These are phyloP conservation scores for Aureoboletus auriporus DNA, from an alignment of 768 basidiomycete genomes.

Conservation along the genomic window DNA sequence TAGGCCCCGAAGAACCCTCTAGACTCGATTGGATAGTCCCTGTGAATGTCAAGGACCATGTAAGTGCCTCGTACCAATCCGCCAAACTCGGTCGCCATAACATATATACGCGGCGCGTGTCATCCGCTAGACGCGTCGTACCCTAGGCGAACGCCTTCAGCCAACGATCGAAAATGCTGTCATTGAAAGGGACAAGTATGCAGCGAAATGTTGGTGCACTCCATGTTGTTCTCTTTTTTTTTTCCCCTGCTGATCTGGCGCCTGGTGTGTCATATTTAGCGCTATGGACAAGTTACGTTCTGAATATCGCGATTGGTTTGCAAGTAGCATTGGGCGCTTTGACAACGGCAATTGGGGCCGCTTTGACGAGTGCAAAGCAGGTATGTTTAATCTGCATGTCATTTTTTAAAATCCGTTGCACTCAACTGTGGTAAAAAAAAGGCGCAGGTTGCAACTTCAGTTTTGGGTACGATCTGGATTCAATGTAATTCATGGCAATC, in stretches of 20 bases:
- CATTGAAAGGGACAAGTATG: slow-evolving; percentile 44
- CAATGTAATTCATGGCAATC: not conserved
- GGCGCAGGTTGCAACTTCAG: slow-evolving; percentile 37
- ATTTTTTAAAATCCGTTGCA: too few species aligned
- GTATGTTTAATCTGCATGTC: slow-evolving; percentile 23
- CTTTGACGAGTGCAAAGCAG: slow-evolving; percentile 36
- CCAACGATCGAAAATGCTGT: slow-evolving; percentile 50
- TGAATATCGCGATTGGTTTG: slow-evolving; percentile 52
- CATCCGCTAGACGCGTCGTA: slow-evolving; percentile 26
- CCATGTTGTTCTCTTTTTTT: not conserved
- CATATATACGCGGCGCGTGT: not conserved
- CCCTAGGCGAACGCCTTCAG: slow-evolving; percentile 48
- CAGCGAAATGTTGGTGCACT: slow-evolving; percentile 36
- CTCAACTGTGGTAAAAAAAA: slow-evolving; percentile 1
- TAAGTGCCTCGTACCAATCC: slow-evolving; percentile 2
- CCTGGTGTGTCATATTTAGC: slow-evolving; percentile 21
- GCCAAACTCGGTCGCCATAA: not conserved
- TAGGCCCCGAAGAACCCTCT: not conserved
- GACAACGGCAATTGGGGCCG: slow-evolving; percentile 61
- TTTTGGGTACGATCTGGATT: slow-evolving; percentile 31
- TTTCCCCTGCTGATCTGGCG: not conserved
- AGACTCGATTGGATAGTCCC: slow-evolving; percentile 28
- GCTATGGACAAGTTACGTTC: slow-evolving; percentile 25
- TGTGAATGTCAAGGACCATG: slow-evolving; percentile 15
- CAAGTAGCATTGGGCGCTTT: slow-evolving; percentile 65